Percentiles rank a stretch among this genome's conserved stretches.
Evolutionary conservation across 2,329 filamentous ascomycete genomes (phyloP).

Genomic region (Epichloe brachyelytri): DNA sequence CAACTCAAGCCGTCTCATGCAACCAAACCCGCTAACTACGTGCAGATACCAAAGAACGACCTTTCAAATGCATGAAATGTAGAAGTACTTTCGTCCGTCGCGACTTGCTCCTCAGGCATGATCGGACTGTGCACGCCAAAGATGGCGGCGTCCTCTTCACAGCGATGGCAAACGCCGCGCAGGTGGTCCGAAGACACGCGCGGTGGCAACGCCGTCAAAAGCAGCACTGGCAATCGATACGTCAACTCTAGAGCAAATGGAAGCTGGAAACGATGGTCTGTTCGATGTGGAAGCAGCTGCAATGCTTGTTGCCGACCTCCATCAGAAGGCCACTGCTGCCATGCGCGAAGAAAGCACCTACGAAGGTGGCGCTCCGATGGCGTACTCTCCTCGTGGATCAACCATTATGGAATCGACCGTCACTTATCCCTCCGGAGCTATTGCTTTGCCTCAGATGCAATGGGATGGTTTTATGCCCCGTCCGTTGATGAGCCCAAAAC

Average conservation of each 20-base stretch:
- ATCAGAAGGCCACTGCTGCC: conserved; percentile 77
- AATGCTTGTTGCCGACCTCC: conserved; percentile 96
- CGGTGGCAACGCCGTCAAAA: conserved; percentile 57
- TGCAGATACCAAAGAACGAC: conserved; percentile 92
- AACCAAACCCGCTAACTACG: conserved; percentile 1
- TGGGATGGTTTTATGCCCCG: conserved; percentile 84
- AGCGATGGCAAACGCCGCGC: conserved; percentile 85
- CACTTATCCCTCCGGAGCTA: conserved; percentile 64
- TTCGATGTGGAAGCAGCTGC: conserved; percentile 95
- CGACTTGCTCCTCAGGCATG: conserved; percentile 90
- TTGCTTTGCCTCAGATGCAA: conserved; percentile 73
- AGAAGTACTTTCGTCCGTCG: conserved; percentile 96
- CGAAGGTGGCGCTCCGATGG: conserved; percentile 46
- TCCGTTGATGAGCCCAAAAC: conserved; percentile 58
- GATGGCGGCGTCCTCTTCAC: conserved; percentile 85
- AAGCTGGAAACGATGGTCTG: conserved; percentile 77
- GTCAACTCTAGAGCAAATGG: conserved; percentile 80
- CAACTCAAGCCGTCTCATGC: conserved; percentile 4
- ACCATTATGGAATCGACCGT: conserved; percentile 66
- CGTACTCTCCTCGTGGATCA: conserved; percentile 59
- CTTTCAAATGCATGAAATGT: conserved; percentile 98
- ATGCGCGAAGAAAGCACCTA: conserved; percentile 47
- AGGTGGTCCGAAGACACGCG: conserved; percentile 52
- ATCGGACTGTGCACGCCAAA: conserved; percentile 96
- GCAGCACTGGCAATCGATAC: conserved; percentile 68